Evolutionary conservation across 2,329 filamentous ascomycete species (phyloP), one percentile per base, ranked within the genome.

Genomic region (Nannizziopsis barbatae): DNA sequence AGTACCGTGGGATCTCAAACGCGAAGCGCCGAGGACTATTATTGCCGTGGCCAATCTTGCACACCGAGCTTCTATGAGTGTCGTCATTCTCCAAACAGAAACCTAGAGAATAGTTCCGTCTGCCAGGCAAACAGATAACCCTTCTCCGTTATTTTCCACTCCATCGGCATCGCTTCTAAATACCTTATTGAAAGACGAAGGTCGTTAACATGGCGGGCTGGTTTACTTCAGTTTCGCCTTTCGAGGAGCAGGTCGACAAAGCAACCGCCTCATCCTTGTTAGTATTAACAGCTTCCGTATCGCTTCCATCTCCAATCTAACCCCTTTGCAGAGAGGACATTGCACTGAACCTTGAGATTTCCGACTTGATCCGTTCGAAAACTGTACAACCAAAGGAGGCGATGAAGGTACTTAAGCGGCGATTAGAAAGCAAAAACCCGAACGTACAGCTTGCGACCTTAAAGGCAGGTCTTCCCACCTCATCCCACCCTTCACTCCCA

Each of bases 341-440:
- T 65, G 84, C 92, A 36, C 79, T 95, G 58, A 96, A 96, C 65
- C 81, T 98, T 62, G 92, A 98, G 69, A 96, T 98, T 59, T 95
- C 90, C 66, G 92, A 98, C 71, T 75, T 94, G 58, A 95, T 98
- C 67, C 81, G 92, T 59, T 96, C 89, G 61, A 96, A 96, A 73
- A 94, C 88, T 14, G 90, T 98, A 44, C 88, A 89, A 66, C 90
- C 92, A 47, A 95, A 90, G 68, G 92, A 98, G 69, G 92, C 92
- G 53, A 98, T 98, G 92, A 86, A 88, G 65, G 90, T 87, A 38
- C 73, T 98, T 61, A 96, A 95, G 72, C 81, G 81, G 64, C 83
- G 92, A 65, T 88, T 98, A 73, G 88, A 86, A 68, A 88, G 95
- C 74, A 94, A 89, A 75, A 98, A 98, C 63, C 92, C 92, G 32